Base-by-base conservation (phyloP, 306 rosid genomes). In the Elaeagnus macrophylla region DNA sequence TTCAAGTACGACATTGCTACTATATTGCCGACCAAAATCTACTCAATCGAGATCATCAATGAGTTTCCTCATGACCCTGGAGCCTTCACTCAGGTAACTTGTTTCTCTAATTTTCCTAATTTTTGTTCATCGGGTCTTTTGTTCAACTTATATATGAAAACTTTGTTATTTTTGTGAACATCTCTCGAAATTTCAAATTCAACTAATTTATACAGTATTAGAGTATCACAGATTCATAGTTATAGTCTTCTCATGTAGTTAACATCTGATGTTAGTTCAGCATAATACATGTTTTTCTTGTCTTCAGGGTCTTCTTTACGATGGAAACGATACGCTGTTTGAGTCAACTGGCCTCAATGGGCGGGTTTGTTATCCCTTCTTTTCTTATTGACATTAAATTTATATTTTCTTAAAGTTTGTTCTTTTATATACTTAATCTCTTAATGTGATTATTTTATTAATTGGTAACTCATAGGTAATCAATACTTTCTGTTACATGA, bases 271-370 rank as follows among this genome's bases (percentile, higher is more conserved):
- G 0, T 25, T 25, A 25, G 2, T 25, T 25, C 32, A 25, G 4
- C 0, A 25, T 25, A 25, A 25, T 5, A 2, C 32, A 25, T 25
- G n/a, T 16, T 53, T 32, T 43, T 52, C 68, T 52, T 67, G 57
- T 52, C 71, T 77, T 72, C 72, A 91, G 97, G 97, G 97, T 20
- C 89, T 91, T 68, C 79, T 84, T 70, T 91, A 86, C 72, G 79
- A 65, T 40, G 86, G 71, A 67, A 80, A 86, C 72, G 85, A 75
- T 63, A 82, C 72, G 64, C 64, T 91, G 12, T 82, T 76, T 61
- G 97, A 91, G 81, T 91, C 97, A 51, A 84, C 97, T 54, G 97
- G 97, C 19, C 66, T 82, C 12, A 48, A 78, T 54, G 84, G 80
- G 50, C 41, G 56, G 96, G 97, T 91, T 68, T 69, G 53, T 61